Conservation (phyloP, 23 red algal species). For the Gracilaria gracilis region DNA sequence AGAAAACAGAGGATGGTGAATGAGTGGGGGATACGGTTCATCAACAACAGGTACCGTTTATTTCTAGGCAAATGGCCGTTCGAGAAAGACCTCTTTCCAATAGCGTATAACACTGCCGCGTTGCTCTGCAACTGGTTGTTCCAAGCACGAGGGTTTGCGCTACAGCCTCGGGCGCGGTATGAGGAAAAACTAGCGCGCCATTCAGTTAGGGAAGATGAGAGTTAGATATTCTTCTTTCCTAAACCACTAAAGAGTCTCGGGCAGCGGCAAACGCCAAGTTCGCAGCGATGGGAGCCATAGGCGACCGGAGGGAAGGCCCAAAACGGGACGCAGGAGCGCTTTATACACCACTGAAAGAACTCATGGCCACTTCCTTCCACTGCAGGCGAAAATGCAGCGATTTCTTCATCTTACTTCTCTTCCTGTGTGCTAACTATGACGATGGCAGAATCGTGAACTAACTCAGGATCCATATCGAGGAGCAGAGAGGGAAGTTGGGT, state of each 20-base stretch:
- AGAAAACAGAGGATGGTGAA: conserved; percentile 21
- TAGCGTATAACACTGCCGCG: conserved; percentile 9
- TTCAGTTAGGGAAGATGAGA: too few relatives aligned
- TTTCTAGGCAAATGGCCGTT: conserved; percentile 49
- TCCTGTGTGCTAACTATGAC: too few relatives aligned
- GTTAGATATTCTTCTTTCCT: too few relatives aligned
- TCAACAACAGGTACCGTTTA: conserved; percentile 30
- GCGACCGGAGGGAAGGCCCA: too few relatives aligned
- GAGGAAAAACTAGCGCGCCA: background rate
- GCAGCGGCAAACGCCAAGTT: too few relatives aligned
- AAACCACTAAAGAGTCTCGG: too few relatives aligned
- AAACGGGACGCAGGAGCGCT: too few relatives aligned
- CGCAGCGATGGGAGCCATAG: too few relatives aligned
- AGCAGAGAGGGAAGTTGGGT: background rate
- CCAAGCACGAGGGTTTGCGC: conserved; percentile 6
- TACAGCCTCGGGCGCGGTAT: background rate
- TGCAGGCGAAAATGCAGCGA: too few relatives aligned
- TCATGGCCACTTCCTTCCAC: too few relatives aligned
- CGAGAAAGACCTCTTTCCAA: conserved; percentile 32
- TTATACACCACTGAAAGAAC: too few relatives aligned
- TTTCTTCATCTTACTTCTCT: too few relatives aligned
- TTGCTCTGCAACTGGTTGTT: conserved; percentile 38
- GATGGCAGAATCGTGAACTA: background rate
- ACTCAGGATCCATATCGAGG: background rate
- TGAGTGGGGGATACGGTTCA: conserved; percentile 41